Evolutionary conservation across 176 grass and related monocot genomes (phyloP), one percentile per base, ranked within the genome.

Genomic region (Hyparrhenia diplandra): DNA sequence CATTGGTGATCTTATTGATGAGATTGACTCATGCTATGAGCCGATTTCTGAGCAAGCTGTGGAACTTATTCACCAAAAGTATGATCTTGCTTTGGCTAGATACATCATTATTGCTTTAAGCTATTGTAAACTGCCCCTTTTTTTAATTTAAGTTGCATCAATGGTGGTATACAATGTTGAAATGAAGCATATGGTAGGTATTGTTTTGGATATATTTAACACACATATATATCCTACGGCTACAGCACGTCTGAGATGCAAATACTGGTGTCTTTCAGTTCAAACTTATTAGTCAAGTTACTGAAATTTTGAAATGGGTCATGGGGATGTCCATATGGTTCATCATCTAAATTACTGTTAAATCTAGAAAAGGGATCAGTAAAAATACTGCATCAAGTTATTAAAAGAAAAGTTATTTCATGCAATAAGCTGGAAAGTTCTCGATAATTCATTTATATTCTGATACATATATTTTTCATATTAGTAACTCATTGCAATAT

Each of bases 11-110:
- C 86, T 98, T 41, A 95, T 98, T 32, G 90, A 93, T 49, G 95
- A 98, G 65, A 98, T 98, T 17, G 87, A 98, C 39, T 89, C 85
- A 41, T 98, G 95, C 84, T 93, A 95, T 69, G 95, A 98, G 29
- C 86, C 85, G 32, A 95, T 98, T 62, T 93, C 92, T 72, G 95
- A 95, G 88, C 95, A 98, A 76, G 90, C 95, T n/a, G 92, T 98
- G 60, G 95, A 98, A 74, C 95, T 89, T 87, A 95, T 98, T 93
- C 95, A 98, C 78, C 95, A 95, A 69, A 98, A 98, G 95, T 91
- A 98, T 6, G 79, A 77, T 85, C 17, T 54, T n/a, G n/a, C n/a
- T 87, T 72, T 72, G 8, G 51, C 28, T 16, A 75, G 23, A 47
- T 69, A 27, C n/a, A 60, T 2, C 1, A 46, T 49, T 64, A 34